Percentiles rank a stretch among this genome's conserved stretches.
phyloP scores from a whole-genome alignment of 768 basidiomycete species.

The Auriscalpium orientale region DNA sequence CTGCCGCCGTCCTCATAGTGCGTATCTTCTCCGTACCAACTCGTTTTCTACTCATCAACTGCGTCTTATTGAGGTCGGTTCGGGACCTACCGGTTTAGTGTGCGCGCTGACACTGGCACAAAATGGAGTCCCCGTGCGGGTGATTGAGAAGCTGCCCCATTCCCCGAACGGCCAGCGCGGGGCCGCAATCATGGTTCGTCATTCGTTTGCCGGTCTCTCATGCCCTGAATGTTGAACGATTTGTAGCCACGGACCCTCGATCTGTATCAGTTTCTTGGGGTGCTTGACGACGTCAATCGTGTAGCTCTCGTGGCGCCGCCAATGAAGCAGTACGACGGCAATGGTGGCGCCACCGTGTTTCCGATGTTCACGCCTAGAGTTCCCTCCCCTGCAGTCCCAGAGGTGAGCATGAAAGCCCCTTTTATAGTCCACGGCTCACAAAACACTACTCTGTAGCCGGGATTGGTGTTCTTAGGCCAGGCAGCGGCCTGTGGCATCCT shows the following conservation, averaged over 20 bases:
- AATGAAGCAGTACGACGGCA: neutral
- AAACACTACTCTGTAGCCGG: neutral
- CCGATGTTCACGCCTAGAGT: too few species aligned
- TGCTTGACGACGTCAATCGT: neutral
- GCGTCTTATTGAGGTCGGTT: neutral
- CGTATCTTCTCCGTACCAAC: too few species aligned
- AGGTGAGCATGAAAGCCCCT: neutral
- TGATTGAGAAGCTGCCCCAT: constrained; percentile 3
- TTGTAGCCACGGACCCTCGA: constrained; percentile 2
- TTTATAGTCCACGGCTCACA: neutral
- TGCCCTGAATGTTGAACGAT: neutral
- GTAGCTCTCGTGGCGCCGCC: neutral
- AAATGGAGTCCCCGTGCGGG: constrained; percentile 6
- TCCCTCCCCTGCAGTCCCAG: neutral
- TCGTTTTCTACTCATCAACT: too few species aligned
- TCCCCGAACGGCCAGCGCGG: constrained; percentile 1
- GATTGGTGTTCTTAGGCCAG: neutral
- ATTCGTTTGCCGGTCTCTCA: neutral
- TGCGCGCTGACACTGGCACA: constrained; percentile 1
- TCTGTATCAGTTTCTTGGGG: constrained; percentile 2
- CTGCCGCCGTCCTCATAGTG: too few species aligned
- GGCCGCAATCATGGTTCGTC: neutral
- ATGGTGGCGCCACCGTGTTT: neutral
- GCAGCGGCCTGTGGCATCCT: neutral
- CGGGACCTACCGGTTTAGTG: constrained; percentile 6